Percentiles rank a stretch among this genome's conserved stretches.
phyloP scores from a whole-genome alignment of 176 grass and related monocot genomes.

The Zea luxurians region DNA sequence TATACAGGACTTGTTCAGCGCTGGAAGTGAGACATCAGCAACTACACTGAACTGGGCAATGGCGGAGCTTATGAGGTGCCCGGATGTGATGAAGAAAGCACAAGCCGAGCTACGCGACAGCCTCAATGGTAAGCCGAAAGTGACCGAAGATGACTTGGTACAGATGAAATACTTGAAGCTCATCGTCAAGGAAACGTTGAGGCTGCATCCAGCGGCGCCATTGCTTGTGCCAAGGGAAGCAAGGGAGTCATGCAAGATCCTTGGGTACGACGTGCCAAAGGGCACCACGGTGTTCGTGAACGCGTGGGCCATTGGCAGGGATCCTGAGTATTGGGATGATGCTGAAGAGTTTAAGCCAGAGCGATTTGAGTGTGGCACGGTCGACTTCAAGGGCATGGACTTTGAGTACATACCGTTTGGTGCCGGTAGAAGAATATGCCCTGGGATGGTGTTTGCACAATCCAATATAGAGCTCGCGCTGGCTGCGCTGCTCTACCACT shows the following conservation, averaged over 20 bases:
- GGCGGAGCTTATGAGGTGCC: conserved; percentile 31
- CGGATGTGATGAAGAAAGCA: conserved; percentile 15
- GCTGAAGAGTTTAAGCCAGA: conserved; percentile 29
- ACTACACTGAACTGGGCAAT: conserved; percentile 25
- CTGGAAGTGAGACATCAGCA: conserved; percentile 20
- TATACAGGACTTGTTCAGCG: conserved; percentile 14
- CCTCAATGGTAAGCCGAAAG: neutral
- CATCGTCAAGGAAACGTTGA: conserved; percentile 18
- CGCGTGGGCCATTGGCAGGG: conserved; percentile 23
- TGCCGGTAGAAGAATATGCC: conserved; percentile 22
- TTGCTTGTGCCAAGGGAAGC: conserved; percentile 29
- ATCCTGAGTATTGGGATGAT: conserved; percentile 9
- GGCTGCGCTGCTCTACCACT: conserved; percentile 26
- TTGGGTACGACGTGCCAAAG: conserved; percentile 15
- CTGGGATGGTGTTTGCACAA: neutral
- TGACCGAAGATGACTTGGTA: conserved; percentile 10
- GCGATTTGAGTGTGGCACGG: neutral
- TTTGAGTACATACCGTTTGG: conserved; percentile 33
- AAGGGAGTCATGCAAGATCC: neutral
- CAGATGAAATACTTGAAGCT: conserved; percentile 4
- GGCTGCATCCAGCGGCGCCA: neutral
- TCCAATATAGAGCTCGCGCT: conserved; percentile 17
- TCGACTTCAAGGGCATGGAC: conserved; percentile 32
- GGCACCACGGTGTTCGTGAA: conserved; percentile 23
- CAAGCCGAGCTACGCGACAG: conserved; percentile 1